These are phyloP conservation scores for Salvia hispanica DNA, from an alignment of 257 asterid species.

Conservation along the genomic window DNA sequence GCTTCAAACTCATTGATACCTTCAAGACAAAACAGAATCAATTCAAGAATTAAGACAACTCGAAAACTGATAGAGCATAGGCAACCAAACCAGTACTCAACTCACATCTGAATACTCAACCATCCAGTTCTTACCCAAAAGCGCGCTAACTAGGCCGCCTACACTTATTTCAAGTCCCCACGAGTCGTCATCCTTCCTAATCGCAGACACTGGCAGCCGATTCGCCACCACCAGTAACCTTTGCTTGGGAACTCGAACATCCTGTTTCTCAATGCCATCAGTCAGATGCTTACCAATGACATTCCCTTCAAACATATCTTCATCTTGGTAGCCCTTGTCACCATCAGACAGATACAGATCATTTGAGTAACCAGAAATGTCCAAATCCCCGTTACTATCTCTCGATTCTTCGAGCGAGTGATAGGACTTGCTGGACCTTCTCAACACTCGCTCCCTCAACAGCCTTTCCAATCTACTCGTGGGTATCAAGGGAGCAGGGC, in stretches of 20 bases:
- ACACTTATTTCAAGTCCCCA: constrained; percentile 85
- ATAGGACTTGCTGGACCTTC: constrained; percentile 56
- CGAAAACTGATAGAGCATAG: background rate
- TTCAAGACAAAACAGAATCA: constrained; percentile 36
- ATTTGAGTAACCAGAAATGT: constrained; percentile 38
- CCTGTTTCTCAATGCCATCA: constrained; percentile 49
- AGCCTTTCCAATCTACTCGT: constrained; percentile 72
- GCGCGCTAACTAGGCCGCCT: constrained; percentile 88
- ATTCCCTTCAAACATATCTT: constrained; percentile 48
- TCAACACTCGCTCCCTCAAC: constrained; percentile 67
- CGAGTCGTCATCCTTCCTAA: constrained; percentile 68
- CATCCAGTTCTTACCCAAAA: constrained; percentile 57
- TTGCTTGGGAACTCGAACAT: constrained; percentile 50
- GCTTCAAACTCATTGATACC: constrained; percentile 90
- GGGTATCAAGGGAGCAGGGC: constrained; percentile 43
- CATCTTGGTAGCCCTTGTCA: constrained; percentile 52
- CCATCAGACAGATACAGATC: constrained; percentile 42
- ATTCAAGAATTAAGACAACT: background rate
- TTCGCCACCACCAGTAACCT: constrained; percentile 87
- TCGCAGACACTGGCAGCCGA: constrained; percentile 82
- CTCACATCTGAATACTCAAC: background rate
- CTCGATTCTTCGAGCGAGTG: constrained; percentile 49
- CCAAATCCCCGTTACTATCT: constrained; percentile 47
- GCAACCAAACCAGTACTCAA: constrained; percentile 2
- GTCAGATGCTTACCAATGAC: constrained; percentile 25